Conservation (phyloP, 1,139 yeast genomes). For the Blastobotrys aristatus region DNA sequence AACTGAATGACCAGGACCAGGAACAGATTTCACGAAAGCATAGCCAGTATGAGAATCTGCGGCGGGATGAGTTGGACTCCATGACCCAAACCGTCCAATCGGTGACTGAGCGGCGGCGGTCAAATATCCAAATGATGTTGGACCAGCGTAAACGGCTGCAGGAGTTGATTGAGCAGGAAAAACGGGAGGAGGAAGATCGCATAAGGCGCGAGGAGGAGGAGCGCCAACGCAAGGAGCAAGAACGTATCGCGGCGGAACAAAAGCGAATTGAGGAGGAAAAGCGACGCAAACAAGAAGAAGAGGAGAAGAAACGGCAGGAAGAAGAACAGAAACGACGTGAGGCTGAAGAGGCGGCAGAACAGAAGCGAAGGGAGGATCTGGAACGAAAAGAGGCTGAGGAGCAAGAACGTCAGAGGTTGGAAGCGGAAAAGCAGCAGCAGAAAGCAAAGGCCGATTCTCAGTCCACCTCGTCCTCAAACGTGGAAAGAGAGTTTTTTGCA, state of each 20-base stretch:
- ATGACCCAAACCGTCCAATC: constrained; percentile 5
- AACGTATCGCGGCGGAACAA: constrained; percentile 8
- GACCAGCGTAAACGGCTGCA: constrained; percentile 10
- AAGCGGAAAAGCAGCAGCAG: constrained; percentile 15
- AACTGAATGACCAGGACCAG: constrained; percentile 19
- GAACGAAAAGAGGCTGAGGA: constrained; percentile 18
- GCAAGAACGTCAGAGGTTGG: constrained; percentile 15
- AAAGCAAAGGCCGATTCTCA: constrained; percentile 20
- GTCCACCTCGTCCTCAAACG: constrained; percentile 38
- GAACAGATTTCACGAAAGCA: constrained; percentile 18
- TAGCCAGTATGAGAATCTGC: constrained; percentile 4
- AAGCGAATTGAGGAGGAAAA: constrained; percentile 16
- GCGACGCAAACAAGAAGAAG: constrained; percentile 22
- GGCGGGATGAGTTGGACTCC: constrained; percentile 9
- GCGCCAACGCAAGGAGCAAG: constrained; percentile 22
- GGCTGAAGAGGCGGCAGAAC: constrained; percentile 18
- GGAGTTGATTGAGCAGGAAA: constrained; percentile 14
- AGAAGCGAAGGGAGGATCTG: constrained; percentile 12
- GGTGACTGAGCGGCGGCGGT: constrained; percentile 8
- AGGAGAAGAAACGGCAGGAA: constrained; percentile 11
- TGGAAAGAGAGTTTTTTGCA: constrained; percentile 46
- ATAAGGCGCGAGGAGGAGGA: constrained; percentile 16
- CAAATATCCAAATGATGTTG: constrained; percentile 12
- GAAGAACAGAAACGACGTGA: constrained; percentile 17
- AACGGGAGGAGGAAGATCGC: constrained; percentile 14